phyloP scores from a whole-genome alignment of 179 eudicot genomes.

The Sideroxylon spinosum region DNA sequence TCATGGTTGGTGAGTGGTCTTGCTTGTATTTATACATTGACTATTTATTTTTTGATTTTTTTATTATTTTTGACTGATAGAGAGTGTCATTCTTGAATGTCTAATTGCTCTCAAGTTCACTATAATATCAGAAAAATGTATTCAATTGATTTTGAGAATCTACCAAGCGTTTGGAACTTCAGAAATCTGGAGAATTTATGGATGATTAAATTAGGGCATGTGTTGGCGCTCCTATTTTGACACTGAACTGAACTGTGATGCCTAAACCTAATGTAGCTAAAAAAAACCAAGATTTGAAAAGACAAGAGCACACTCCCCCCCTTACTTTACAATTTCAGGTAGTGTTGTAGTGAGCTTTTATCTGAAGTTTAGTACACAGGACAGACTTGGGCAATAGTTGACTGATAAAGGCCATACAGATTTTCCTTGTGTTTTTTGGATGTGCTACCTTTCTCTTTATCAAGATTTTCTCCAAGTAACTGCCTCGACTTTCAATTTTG shows the following conservation, averaged over 20 bases:
- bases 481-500: neutral
- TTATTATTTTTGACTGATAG: too few relatives aligned
- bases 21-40: too few relatives aligned
- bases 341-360: too few relatives aligned
- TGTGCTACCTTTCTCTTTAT: neutral
- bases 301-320: too few relatives aligned
- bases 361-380: neutral
- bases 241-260: neutral
- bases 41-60: too few relatives aligned
- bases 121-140: too few relatives aligned
- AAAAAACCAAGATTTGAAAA: neutral
- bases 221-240: neutral
- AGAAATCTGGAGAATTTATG: neutral
- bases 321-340: too few relatives aligned
- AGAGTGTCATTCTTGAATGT: too few relatives aligned
- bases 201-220: neutral
- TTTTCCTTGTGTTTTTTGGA: neutral
- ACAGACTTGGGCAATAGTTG: neutral
- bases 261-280: neutral
- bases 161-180: neutral
- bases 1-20: too few relatives aligned
- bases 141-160: neutral
- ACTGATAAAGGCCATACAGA: neutral
- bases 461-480: neutral
- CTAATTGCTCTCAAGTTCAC: too few relatives aligned